A percentile compares a stretch with the other conserved stretches of the same genome.
These are phyloP conservation scores for Aspergillus fructus DNA, from an alignment of 2,329 filamentous ascomycete genomes.

Conservation along the genomic window DNA sequence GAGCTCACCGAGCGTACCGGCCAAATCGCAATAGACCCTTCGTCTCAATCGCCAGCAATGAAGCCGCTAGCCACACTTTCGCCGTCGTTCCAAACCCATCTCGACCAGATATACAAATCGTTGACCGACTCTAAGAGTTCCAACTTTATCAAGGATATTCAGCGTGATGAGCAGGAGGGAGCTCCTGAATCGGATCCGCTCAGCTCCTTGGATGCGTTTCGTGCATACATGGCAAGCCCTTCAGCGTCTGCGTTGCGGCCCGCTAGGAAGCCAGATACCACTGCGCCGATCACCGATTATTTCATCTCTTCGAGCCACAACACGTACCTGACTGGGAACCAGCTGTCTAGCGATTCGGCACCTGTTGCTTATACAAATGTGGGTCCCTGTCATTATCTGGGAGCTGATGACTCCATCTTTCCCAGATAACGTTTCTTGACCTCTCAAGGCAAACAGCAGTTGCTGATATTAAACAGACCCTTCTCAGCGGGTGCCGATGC, in stretches of 20 bases:
- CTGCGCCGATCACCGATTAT: slow-evolving; percentile 77
- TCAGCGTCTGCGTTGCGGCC: slow-evolving; percentile 44
- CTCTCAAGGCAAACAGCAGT: not conserved
- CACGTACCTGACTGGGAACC: slow-evolving; percentile 85
- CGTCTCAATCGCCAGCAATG: not conserved
- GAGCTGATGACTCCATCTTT: no score
- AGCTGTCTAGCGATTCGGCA: slow-evolving; percentile 74
- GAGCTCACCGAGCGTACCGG: slow-evolving; percentile 17
- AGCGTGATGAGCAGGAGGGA: slow-evolving; percentile 14
- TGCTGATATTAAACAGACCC: slow-evolving; percentile 51
- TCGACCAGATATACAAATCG: slow-evolving; percentile 37
- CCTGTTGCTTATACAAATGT: slow-evolving; percentile 76
- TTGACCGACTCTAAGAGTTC: slow-evolving; percentile 21
- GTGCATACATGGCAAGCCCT: slow-evolving; percentile 49
- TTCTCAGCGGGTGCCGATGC: slow-evolving; percentile 77
- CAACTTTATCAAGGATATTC: slow-evolving; percentile 26
- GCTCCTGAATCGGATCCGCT: slow-evolving; percentile 16
- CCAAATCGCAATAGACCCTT: slow-evolving; percentile 14
- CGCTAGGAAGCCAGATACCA: slow-evolving; percentile 55
- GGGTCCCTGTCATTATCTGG: slow-evolving; percentile 31
- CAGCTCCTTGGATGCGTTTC: slow-evolving; percentile 44
- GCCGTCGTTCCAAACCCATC: slow-evolving; percentile 30
- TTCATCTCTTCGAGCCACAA: slow-evolving; percentile 96
- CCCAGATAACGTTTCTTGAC: not conserved
- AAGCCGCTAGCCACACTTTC: slow-evolving; percentile 27